Percentiles rank a stretch among this genome's conserved stretches.
Evolutionary conservation across 176 grass and related monocot genomes (phyloP).

Genomic region (Zizania latifolia): DNA sequence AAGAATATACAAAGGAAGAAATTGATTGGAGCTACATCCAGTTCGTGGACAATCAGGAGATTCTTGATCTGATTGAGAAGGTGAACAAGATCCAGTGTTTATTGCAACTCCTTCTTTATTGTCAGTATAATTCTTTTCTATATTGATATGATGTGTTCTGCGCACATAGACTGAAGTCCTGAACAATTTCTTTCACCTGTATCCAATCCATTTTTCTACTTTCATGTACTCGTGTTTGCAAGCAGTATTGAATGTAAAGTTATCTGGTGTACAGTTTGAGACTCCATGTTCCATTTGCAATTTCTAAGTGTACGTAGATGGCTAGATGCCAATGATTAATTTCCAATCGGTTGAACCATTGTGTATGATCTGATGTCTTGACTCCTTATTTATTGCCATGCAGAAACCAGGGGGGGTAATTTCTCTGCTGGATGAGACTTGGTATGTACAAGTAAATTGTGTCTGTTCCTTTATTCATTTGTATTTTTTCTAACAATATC

Average conservation of each 20-base stretch:
- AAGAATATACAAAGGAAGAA: slow-evolving; percentile 98
- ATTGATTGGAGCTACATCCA: slow-evolving; percentile 99
- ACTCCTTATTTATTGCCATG: slow-evolving; percentile 30
- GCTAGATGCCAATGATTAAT: neutral
- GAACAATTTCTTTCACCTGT: slow-evolving; percentile 5
- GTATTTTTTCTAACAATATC: slow-evolving; percentile 25
- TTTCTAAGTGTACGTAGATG: slow-evolving; percentile 11
- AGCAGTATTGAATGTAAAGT: neutral
- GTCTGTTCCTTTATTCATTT: slow-evolving; percentile 1
- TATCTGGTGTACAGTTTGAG: neutral
- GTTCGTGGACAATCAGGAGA: slow-evolving; percentile 92
- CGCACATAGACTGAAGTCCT: neutral
- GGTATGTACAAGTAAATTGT: slow-evolving; percentile 45
- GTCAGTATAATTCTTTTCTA: neutral
- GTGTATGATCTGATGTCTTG: slow-evolving; percentile 13
- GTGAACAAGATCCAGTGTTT: slow-evolving; percentile 29
- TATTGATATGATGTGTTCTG: neutral
- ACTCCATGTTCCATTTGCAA: neutral
- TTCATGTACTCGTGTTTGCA: slow-evolving; percentile 8
- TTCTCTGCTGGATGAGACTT: slow-evolving; percentile 93
- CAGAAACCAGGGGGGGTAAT: slow-evolving; percentile 99
- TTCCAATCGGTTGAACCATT: slow-evolving; percentile 18
- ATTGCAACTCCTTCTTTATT: slow-evolving; percentile 6
- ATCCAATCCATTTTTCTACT: neutral
- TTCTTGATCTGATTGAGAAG: slow-evolving; percentile 99